A percentile compares a stretch with the other conserved stretches of the same genome.
phyloP scores from a whole-genome alignment of 306 rosid species.

The Calophaca sinica region DNA sequence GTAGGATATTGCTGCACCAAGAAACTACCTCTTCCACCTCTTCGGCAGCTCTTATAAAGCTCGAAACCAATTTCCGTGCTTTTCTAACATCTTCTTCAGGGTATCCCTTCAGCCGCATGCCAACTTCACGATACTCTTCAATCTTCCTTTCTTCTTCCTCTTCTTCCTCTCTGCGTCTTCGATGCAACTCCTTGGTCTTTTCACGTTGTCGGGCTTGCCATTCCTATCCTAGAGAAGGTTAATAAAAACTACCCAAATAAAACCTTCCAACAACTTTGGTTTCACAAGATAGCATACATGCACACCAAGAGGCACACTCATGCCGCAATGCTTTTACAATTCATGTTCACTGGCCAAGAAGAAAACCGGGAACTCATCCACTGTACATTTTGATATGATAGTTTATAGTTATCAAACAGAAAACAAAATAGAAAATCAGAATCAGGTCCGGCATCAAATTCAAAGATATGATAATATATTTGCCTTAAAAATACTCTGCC shows the following conservation, averaged over 20 bases:
- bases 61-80: constrained; percentile 79
- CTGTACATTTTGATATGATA: constrained; percentile 22
- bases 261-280: constrained; percentile 14
- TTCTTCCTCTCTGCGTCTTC: constrained; percentile 66
- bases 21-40: constrained; percentile 91
- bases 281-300: constrained; percentile 10
- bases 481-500: constrained; percentile 18
- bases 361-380: constrained; percentile 4
- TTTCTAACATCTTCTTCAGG: constrained; percentile 81
- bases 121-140: constrained; percentile 87
- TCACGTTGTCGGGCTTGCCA: constrained; percentile 91
- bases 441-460: background rate
- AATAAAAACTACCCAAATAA: constrained; percentile 52
- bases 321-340: constrained; percentile 1
- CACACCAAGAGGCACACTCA: background rate
- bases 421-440: constrained; percentile 24
- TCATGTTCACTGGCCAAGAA: constrained; percentile 10
- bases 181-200: constrained; percentile 73
- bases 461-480: constrained; percentile 5
- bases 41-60: constrained; percentile 79
- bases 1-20: constrained; percentile 9
- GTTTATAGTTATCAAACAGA: constrained; percentile 20
- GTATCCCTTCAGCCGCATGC: constrained; percentile 77
- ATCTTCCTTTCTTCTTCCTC: constrained; percentile 86
- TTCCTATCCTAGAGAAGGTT: constrained; percentile 62